phyloP scores from a whole-genome alignment of 345 rosid species.

The Turnera subulata region DNA sequence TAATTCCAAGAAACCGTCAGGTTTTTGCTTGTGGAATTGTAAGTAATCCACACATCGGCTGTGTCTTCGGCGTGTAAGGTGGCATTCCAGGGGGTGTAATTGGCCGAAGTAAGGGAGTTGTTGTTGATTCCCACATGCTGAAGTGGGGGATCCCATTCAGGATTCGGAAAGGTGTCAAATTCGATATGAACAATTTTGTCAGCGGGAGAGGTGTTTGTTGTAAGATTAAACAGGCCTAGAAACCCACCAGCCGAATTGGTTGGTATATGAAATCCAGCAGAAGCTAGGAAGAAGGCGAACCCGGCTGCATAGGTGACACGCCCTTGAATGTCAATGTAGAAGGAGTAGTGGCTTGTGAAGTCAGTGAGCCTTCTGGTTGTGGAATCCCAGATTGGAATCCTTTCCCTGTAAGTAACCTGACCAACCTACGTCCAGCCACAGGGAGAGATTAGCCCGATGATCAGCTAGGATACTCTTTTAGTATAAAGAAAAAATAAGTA shows the following conservation, averaged over 20 bases:
- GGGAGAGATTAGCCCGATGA: too few species aligned
- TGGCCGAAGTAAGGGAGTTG: constrained; percentile 20
- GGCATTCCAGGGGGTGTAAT: constrained; percentile 31
- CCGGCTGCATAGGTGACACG: constrained; percentile 13
- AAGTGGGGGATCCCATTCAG: constrained; percentile 25
- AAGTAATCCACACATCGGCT: constrained; percentile 26
- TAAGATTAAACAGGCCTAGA: constrained; percentile 24
- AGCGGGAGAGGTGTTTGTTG: constrained; percentile 1
- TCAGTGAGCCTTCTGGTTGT: constrained; percentile 11
- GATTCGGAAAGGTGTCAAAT: constrained; percentile 23
- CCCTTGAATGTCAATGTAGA: constrained; percentile 9
- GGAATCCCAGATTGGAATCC: constrained; percentile 24
- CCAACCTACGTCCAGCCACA: too few species aligned
- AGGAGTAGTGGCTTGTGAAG: constrained; percentile 26
- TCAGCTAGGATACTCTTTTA: too few species aligned
- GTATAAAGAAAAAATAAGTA: too few species aligned
- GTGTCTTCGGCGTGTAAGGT: constrained; percentile 23
- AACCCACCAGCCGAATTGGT: constrained; percentile 25
- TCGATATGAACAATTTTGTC: constrained; percentile 20
- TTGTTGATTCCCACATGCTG: constrained; percentile 26
- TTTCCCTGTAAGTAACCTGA: too few species aligned
- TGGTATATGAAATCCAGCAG: constrained; percentile 21
- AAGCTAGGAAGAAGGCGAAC: constrained; percentile 30
- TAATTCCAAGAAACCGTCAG: constrained; percentile 47
- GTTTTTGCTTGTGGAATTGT: constrained; percentile 34